Percentiles rank a stretch among this genome's conserved stretches.
Evolutionary conservation across 805 yeast species (phyloP).

Genomic region (Candida ipomoeae): DNA sequence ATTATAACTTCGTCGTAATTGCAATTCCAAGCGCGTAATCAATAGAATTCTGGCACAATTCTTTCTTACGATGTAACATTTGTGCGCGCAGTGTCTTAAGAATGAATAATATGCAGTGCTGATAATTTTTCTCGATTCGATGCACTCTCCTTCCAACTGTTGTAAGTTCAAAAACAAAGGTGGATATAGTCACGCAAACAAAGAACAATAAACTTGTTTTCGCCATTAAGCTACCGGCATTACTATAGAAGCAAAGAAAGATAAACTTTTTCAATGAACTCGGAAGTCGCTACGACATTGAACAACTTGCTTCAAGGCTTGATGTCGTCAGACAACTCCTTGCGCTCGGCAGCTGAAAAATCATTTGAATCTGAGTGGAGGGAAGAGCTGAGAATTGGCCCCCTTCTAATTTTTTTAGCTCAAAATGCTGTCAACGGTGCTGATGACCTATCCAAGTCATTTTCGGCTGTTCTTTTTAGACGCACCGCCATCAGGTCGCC

Average conservation of each 20-base stretch:
- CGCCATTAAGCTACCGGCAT: neutral
- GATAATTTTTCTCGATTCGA: constrained; percentile 3
- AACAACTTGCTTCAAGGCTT: constrained; percentile 41
- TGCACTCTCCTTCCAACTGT: constrained; percentile 1
- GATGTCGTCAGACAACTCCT: constrained; percentile 71
- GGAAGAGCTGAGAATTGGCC: constrained; percentile 58
- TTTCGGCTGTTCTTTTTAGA: constrained; percentile 79
- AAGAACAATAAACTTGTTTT: neutral
- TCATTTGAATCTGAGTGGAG: constrained; percentile 75
- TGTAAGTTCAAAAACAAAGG: constrained; percentile 1
- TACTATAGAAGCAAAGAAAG: neutral
- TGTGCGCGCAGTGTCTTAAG: constrained; percentile 1
- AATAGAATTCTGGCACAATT: neutral
- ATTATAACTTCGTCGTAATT: neutral
- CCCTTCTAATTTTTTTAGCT: constrained; percentile 72
- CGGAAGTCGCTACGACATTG: constrained; percentile 11
- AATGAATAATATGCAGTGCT: neutral
- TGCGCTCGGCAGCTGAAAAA: constrained; percentile 76
- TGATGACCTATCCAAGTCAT: constrained; percentile 55
- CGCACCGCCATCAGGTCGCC: constrained; percentile 82
- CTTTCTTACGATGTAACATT: neutral
- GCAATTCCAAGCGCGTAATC: neutral
- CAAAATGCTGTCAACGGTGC: constrained; percentile 67
- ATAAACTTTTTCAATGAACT: constrained; percentile 1
- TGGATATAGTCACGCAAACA: neutral